Percentiles rank a stretch among this genome's conserved stretches.
Evolutionary conservation across 1,284 basidiomycete genomes (phyloP).

Genomic region (Takashimella tepidaria): DNA sequence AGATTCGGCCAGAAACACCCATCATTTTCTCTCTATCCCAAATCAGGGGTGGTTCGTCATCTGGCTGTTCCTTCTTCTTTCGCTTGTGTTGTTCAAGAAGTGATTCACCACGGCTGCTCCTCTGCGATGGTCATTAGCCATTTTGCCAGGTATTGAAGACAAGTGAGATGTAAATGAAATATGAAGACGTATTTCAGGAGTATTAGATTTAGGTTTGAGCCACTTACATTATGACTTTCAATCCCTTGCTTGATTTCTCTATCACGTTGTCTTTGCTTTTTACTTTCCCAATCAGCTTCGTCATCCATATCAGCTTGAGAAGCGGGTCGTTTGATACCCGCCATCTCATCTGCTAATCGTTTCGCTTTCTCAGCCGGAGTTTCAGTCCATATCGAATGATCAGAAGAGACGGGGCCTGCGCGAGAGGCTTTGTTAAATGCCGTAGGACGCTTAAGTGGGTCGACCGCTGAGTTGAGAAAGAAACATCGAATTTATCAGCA

Average conservation of each 20-base stretch:
- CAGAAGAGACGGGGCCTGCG: slow-evolving; percentile 48
- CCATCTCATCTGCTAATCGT: slow-evolving; percentile 75
- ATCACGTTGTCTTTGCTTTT: slow-evolving; percentile 57
- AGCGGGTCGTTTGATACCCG: slow-evolving; percentile 69
- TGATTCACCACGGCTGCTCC: slow-evolving; percentile 60
- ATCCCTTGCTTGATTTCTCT: slow-evolving; percentile 64
- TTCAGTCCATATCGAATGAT: slow-evolving; percentile 77
- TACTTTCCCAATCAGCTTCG: slow-evolving; percentile 50
- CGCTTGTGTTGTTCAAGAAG: slow-evolving; percentile 63
- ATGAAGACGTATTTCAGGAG: too few species aligned
- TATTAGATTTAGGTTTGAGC: too few species aligned
- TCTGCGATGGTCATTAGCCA: slow-evolving; percentile 49
- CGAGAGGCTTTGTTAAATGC: slow-evolving; percentile 42
- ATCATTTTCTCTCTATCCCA: slow-evolving; percentile 89
- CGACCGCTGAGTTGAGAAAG: too few species aligned
- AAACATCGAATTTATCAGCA: too few species aligned
- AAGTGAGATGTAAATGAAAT: too few species aligned
- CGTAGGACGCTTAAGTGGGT: slow-evolving; percentile 64
- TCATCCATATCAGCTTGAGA: slow-evolving; percentile 51
- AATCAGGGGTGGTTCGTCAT: slow-evolving; percentile 59
- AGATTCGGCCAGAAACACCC: slow-evolving; percentile 70
- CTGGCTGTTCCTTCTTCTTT: slow-evolving; percentile 44
- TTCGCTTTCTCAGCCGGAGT: slow-evolving; percentile 82
- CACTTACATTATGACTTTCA: slow-evolving; percentile 70
- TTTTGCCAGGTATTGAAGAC: too few species aligned